Evolutionary conservation across 2,329 filamentous ascomycete genomes (phyloP), one percentile per base, ranked within the genome.

Genomic region (Endocalyx cinctus): DNA sequence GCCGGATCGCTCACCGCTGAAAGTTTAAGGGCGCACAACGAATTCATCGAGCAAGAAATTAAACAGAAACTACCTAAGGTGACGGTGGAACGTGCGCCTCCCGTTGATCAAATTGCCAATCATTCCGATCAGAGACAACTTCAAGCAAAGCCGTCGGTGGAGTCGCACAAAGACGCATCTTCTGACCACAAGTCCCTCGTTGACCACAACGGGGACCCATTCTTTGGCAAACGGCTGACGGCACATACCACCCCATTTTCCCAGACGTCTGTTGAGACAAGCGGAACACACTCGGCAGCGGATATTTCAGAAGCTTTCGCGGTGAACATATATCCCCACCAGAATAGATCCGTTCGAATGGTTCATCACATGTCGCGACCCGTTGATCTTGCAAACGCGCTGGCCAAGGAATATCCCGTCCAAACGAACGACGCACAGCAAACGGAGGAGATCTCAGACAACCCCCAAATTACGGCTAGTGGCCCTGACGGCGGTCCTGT

Each of bases 261-360:
- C 2, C 61, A 75, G 37, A 63, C 66, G 1, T 82, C 78, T 0
- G 66, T 80, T 29, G 77, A 80, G 34, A 78, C 75, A n/a, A 72
- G 64, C 23, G 71, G 66, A 20, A 79, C 77, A 33, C 55, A 57
- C n/a, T 78, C 73, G 3, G 65, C 67, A 27, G 66, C 68, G 4
- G 77, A 79, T 44, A 70, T 82, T 25, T 77, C 77, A 1, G 77
- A 82, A 57, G 78, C 78, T 20, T 59, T 73, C 50, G 75, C 74
- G 25, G 68, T 82, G 35, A 77, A 68, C 39, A 76, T 82, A 46
- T 79, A 72, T 43, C 69, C 73, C 14, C 78, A 82, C 42, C 76
- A 82, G 46, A 82, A 81, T 45, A 78, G 70, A 29, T 82, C 78
- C 5, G 59, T 82, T 10, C 54, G 80, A 26, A 67, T 82, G 57